A percentile compares a stretch with the other conserved stretches of the same genome.
phyloP scores from a whole-genome alignment of 768 basidiomycete species.

The Leucocoprinus leucothites region DNA sequence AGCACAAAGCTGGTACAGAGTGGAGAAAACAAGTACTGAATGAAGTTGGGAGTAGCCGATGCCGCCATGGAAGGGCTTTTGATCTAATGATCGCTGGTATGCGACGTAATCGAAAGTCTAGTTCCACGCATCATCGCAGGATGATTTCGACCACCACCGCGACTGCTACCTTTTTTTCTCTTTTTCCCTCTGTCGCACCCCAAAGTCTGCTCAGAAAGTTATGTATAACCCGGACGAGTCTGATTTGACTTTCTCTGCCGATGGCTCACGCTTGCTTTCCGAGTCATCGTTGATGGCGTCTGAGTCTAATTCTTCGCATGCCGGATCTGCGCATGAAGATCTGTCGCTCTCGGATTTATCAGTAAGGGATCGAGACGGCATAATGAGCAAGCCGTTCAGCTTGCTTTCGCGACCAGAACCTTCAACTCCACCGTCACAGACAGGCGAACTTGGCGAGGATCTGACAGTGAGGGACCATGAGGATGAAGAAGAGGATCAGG shows the following conservation, averaged over 20 bases:
- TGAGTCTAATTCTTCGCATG: slow-evolving; percentile 25
- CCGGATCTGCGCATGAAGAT: slow-evolving; percentile 45
- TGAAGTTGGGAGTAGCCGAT: no score
- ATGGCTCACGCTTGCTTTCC: slow-evolving; percentile 34
- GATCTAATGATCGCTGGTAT: neutral
- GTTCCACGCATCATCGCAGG: neutral
- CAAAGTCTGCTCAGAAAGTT: neutral
- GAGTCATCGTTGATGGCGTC: slow-evolving; percentile 33
- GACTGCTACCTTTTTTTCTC: neutral
- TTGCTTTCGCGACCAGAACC: slow-evolving; percentile 21
- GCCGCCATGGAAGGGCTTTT: neutral
- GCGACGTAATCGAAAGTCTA: neutral
- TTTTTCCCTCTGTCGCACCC: neutral
- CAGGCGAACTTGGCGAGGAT: neutral
- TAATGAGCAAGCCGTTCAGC: slow-evolving; percentile 24
- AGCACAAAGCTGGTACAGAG: no score
- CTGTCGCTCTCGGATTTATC: slow-evolving; percentile 59
- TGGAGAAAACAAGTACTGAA: no score
- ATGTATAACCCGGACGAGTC: slow-evolving; percentile 10
- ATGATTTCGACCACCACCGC: neutral
- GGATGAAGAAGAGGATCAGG: slow-evolving; percentile 2
- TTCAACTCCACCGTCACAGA: slow-evolving; percentile 14
- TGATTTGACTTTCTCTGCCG: slow-evolving; percentile 13
- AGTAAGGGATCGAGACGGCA: slow-evolving; percentile 29
- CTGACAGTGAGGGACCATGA: neutral